Evolutionary conservation across 345 rosid species (phyloP).

Genomic region (Eucalyptus microcorys): DNA sequence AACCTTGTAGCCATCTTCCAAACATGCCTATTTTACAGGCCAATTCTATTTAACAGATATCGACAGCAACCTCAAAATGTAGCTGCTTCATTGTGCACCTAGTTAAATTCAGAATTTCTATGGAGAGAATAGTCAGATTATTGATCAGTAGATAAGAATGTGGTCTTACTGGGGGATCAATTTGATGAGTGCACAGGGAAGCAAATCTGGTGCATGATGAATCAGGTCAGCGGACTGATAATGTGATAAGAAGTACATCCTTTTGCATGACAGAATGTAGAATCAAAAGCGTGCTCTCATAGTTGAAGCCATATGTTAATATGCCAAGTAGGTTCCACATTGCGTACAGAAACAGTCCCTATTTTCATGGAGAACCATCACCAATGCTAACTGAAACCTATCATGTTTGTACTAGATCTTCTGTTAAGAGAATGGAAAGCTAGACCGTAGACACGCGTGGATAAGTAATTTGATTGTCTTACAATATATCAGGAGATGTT

Average conservation of each 20-base stretch:
- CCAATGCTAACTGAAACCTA: not conserved
- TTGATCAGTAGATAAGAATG: not conserved
- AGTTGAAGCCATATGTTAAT: not conserved
- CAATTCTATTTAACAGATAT: not conserved
- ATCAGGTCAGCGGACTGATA: not conserved
- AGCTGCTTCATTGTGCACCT: not conserved
- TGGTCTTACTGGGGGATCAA: not conserved
- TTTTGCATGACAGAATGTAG: not conserved
- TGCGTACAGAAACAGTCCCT: not conserved
- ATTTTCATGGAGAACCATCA: not conserved
- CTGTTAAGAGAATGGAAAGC: not conserved
- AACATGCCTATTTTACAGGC: not conserved
- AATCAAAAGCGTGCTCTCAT: not conserved
- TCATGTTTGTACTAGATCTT: not conserved
- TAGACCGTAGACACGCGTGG: not conserved
- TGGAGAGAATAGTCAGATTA: not conserved
- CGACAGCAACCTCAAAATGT: not conserved
- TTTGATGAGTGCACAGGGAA: not conserved
- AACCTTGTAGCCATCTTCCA: not conserved
- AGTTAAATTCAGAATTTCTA: not conserved
- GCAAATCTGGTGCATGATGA: not conserved
- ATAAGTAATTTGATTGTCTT: not conserved
- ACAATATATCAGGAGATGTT: slow-evolving; percentile 42
- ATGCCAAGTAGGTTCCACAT: not conserved
- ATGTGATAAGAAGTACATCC: not conserved